These are phyloP conservation scores for Termitomyces eurrhizus DNA, from an alignment of 768 basidiomycete species.

Conservation along the genomic window DNA sequence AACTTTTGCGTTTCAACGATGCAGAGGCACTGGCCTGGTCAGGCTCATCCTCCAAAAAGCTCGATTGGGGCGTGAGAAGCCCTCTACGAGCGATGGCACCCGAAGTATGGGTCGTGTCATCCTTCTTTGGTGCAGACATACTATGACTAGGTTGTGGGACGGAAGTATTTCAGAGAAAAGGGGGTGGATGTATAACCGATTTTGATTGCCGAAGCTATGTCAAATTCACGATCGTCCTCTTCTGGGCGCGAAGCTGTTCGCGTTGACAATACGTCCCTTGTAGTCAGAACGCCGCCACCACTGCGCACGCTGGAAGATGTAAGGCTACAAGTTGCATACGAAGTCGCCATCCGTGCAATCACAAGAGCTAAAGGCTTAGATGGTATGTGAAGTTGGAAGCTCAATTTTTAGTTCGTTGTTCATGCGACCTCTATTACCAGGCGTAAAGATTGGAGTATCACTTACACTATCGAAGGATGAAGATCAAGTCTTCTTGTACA, in stretches of 20 bases:
- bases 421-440: constrained; percentile 18
- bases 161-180: not conserved
- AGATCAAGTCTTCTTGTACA: constrained; percentile 53
- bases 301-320: constrained; percentile 58
- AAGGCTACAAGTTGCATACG: constrained; percentile 53
- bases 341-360: constrained; percentile 52
- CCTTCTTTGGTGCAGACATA: not conserved
- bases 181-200: not conserved
- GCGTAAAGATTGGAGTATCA: constrained; percentile 54
- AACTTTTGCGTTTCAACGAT: not conserved
- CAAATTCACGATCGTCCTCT: constrained; percentile 5
- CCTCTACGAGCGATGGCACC: not conserved
- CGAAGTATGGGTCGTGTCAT: not conserved
- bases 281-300: constrained; percentile 6
- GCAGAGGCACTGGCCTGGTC: not conserved
- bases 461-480: constrained; percentile 55
- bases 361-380: constrained; percentile 47
- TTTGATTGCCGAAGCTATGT: constrained; percentile 13
- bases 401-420: not conserved
- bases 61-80: not conserved
- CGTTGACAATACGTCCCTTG: constrained; percentile 1
- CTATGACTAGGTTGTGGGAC: not conserved
- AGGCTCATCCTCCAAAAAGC: not conserved
- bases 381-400: constrained; percentile 24
- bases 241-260: not conserved